A percentile compares a stretch with the other conserved stretches of the same genome.
Evolutionary conservation across 1,139 yeast species (phyloP).

Genomic region (Kluyveromyces sp.): DNA sequence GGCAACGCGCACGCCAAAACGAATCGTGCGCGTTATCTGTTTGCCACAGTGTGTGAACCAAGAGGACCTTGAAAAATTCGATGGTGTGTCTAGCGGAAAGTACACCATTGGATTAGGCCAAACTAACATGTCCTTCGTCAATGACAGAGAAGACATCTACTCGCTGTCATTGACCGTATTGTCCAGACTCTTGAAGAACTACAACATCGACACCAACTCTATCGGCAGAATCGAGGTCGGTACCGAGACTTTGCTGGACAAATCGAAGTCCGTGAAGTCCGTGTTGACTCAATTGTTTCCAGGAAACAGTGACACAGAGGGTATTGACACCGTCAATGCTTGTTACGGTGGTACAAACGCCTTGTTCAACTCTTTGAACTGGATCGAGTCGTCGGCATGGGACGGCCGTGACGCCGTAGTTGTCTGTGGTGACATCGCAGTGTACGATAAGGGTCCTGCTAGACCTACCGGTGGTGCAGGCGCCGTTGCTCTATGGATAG

Average conservation of each 20-base stretch:
- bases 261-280: conserved; percentile 93
- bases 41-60: conserved; percentile 80
- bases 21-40: too few species aligned
- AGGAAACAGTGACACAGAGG: conserved; percentile 87
- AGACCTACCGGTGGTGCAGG: conserved; percentile 99
- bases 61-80: conserved; percentile 75
- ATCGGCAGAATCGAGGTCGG: conserved; percentile 98
- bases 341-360: conserved; percentile 99
- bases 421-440: conserved; percentile 96
- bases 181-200: conserved; percentile 67
- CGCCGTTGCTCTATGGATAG: conserved; percentile 87
- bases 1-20: too few species aligned
- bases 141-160: conserved; percentile 95
- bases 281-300: conserved; percentile 93
- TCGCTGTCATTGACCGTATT: conserved; percentile 83
- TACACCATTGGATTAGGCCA: conserved; percentile 98
- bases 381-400: conserved; percentile 96
- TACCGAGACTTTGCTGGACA: conserved; percentile 94
- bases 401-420: conserved; percentile 98
- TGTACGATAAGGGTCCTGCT: conserved; percentile 94
- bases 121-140: conserved; percentile 95
- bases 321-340: conserved; percentile 93
- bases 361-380: conserved; percentile 84
- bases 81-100: conserved; percentile 87
- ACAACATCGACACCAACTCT: conserved; percentile 68